phyloP scores from a whole-genome alignment of 495 filamentous ascomycete genomes.

The Penicillium turbatum region DNA sequence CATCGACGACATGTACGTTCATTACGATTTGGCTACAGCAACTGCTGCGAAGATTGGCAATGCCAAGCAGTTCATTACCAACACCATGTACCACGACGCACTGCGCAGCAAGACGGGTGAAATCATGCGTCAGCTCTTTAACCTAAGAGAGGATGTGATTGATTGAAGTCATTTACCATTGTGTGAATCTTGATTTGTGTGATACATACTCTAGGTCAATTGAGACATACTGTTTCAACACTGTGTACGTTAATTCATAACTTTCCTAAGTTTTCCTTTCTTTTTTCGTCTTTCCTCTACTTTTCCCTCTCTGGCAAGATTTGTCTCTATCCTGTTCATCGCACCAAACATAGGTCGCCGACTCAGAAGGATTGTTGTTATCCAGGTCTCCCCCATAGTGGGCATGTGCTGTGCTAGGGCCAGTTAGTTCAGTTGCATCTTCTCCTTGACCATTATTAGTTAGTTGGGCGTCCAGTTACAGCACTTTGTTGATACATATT shows the following conservation, averaged over 20 bases:
- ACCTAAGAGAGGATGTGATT: conserved; percentile 65
- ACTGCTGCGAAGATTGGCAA: conserved; percentile 73
- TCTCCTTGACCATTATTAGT: background rate
- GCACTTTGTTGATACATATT: background rate
- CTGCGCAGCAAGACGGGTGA: conserved; percentile 68
- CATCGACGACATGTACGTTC: conserved; percentile 93
- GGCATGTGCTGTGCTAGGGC: too few species aligned
- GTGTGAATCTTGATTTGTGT: background rate
- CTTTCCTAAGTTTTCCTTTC: too few species aligned
- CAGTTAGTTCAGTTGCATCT: too few species aligned
- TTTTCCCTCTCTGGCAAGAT: too few species aligned
- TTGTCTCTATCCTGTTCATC: too few species aligned
- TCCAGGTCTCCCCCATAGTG: too few species aligned
- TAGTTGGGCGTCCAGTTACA: background rate
- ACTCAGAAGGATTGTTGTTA: too few species aligned
- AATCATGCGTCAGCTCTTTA: conserved; percentile 65
- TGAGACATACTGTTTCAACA: background rate
- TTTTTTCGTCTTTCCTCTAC: too few species aligned
- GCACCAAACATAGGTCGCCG: too few species aligned
- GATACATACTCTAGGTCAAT: background rate
- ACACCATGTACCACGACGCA: conserved; percentile 81
- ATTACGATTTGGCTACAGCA: conserved; percentile 64
- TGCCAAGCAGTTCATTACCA: conserved; percentile 78
- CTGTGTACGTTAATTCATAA: too few species aligned
- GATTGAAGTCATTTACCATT: conserved; percentile 49